Percentiles rank a stretch among this genome's conserved stretches.
phyloP scores from a whole-genome alignment of 306 rosid genomes.

The Lithocarpus polystachyus region DNA sequence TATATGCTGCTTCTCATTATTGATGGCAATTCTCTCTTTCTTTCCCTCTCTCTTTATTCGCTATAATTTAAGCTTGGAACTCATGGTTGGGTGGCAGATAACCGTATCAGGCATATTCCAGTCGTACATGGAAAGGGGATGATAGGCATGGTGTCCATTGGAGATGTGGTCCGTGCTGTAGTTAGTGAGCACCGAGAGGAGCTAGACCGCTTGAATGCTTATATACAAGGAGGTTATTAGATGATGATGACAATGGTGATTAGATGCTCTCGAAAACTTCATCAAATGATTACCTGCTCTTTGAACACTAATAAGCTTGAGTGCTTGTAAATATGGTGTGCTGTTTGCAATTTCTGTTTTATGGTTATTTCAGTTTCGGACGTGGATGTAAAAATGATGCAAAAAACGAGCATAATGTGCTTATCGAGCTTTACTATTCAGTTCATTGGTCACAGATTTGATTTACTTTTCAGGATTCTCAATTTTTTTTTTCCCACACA shows the following conservation, averaged over 20 bases:
- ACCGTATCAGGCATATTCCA: conserved; percentile 98
- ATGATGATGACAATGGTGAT: conserved; percentile 38
- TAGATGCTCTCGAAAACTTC: conserved; percentile 26
- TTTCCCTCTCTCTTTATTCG: neutral
- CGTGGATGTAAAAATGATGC: conserved; percentile 2
- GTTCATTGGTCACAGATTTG: too few relatives aligned
- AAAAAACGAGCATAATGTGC: conserved; percentile 8
- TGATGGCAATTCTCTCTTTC: neutral
- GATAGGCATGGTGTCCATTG: conserved; percentile 99
- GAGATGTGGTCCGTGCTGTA: conserved; percentile 97
- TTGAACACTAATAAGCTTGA: conserved; percentile 43
- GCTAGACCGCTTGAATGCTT: conserved; percentile 92
- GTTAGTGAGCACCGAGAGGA: conserved; percentile 95
- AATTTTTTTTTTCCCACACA: too few relatives aligned
- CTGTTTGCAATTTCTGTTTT: conserved; percentile 28
- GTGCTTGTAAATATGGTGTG: conserved; percentile 49
- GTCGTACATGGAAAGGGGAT: conserved; percentile 65
- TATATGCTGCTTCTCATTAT: conserved; percentile 5
- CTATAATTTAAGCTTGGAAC: conserved; percentile 13
- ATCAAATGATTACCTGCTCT: conserved; percentile 15
- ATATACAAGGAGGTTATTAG: conserved; percentile 93
- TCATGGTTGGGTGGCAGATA: conserved; percentile 45
- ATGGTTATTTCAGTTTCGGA: conserved; percentile 14
- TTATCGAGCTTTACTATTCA: too few relatives aligned
- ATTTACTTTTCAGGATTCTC: too few relatives aligned